Percentiles rank a stretch among this genome's conserved stretches.
phyloP scores from a whole-genome alignment of 352 stramenopile genomes.

The Phytophthora capsici region DNA sequence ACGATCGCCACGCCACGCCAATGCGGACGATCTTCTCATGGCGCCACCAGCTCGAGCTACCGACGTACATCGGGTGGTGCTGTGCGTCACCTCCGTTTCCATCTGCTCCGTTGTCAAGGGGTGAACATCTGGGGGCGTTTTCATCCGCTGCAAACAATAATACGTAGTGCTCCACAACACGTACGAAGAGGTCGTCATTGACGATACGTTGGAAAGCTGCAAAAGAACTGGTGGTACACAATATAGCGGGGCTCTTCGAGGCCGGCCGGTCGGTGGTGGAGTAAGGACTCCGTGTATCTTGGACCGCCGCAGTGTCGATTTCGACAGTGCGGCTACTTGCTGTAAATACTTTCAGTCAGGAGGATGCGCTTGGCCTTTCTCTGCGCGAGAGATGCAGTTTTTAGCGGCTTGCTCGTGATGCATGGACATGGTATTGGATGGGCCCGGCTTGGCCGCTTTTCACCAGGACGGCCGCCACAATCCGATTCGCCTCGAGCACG shows the following conservation, averaged over 20 bases:
- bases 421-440: slow-evolving; percentile 33
- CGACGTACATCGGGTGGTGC: slow-evolving; percentile 13
- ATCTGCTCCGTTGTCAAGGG: not conserved
- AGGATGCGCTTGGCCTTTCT: slow-evolving; percentile 21
- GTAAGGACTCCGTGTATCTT: slow-evolving; percentile 4
- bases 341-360: slow-evolving; percentile 27
- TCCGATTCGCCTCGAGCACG: slow-evolving; percentile 30
- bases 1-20: slow-evolving; percentile 10
- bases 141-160: slow-evolving; percentile 2
- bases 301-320: not conserved
- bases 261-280: slow-evolving; percentile 1
- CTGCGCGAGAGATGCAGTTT: slow-evolving; percentile 43
- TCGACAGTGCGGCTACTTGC: slow-evolving; percentile 6
- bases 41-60: not conserved
- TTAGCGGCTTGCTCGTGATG: slow-evolving; percentile 14
- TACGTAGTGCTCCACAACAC: too few relatives aligned
- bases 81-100: not conserved
- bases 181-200: too few relatives aligned
- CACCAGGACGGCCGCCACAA: slow-evolving; percentile 35
- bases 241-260: not conserved
- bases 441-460: slow-evolving; percentile 19
- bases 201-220: not conserved
- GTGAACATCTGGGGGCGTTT: slow-evolving; percentile 1
- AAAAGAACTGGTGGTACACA: not conserved
- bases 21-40: not conserved